Evolutionary conservation across 805 yeast genomes (phyloP).

Genomic region (Cyberlindnera maclurae): DNA sequence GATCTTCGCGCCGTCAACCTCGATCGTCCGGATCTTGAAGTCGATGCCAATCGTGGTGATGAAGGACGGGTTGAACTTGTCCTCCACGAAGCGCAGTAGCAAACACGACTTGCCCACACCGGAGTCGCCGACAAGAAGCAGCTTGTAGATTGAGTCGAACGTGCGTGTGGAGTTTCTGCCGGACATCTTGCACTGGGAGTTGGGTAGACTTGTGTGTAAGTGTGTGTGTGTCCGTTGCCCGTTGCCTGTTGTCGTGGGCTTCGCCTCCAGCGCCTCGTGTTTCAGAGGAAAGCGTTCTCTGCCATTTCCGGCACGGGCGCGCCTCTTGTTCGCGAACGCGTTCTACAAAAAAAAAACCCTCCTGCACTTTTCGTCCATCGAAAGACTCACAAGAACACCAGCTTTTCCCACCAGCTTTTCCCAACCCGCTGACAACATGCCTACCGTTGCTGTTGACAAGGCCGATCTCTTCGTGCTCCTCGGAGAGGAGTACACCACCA

Average conservation of each 20-base stretch:
- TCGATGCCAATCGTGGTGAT: slow-evolving; percentile 98
- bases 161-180: slow-evolving; percentile 62
- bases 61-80: slow-evolving; percentile 92
- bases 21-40: slow-evolving; percentile 94
- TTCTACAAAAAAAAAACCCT: not conserved
- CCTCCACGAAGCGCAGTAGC: slow-evolving; percentile 87
- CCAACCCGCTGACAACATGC: slow-evolving; percentile 52
- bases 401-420: not conserved
- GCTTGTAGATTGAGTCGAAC: slow-evolving; percentile 86
- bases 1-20: slow-evolving; percentile 85
- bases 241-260: not conserved
- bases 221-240: not conserved
- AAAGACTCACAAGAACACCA: not conserved
- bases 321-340: too few species aligned
- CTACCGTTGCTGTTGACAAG: slow-evolving; percentile 94
- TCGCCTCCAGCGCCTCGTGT: too few species aligned
- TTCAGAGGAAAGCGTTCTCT: too few species aligned
- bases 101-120: slow-evolving; percentile 89
- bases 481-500: slow-evolving; percentile 65
- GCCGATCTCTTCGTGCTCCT: slow-evolving; percentile 80
- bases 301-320: too few species aligned
- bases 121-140: slow-evolving; percentile 89
- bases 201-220: not conserved
- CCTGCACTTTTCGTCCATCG: not conserved
- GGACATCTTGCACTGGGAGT: slow-evolving; percentile 24